Evolutionary conservation across 2,329 filamentous ascomycete species (phyloP).

Genomic region (Cordyceps cateniannulata): DNA sequence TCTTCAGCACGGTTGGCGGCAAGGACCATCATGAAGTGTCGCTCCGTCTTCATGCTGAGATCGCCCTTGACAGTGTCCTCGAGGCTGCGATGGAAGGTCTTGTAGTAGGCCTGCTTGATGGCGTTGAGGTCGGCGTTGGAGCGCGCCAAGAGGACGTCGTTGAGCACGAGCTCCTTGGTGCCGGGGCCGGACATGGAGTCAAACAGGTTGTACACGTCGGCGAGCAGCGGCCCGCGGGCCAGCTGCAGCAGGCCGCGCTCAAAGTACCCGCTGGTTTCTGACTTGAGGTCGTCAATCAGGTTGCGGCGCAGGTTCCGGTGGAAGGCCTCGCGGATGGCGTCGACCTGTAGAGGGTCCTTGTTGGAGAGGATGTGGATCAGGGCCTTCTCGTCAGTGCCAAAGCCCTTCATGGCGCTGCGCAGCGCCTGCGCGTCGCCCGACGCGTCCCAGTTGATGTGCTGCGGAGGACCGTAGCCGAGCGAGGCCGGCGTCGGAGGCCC

Average conservation of each 20-base stretch:
- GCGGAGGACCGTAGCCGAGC: conserved; percentile 66
- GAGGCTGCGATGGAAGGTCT: conserved; percentile 58
- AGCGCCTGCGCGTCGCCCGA: conserved; percentile 62
- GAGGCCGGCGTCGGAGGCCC: conserved; percentile 58
- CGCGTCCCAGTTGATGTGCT: conserved; percentile 64
- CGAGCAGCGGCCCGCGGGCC: conserved; percentile 68
- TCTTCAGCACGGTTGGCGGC: conserved; percentile 72
- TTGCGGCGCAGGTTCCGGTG: conserved; percentile 57
- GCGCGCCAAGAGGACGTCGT: conserved; percentile 76
- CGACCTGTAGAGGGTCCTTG: conserved; percentile 73
- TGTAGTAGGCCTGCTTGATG: conserved; percentile 74
- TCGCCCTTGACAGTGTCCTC: conserved; percentile 70
- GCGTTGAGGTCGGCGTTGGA: conserved; percentile 82
- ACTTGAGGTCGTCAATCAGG: conserved; percentile 68
- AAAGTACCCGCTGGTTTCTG: conserved; percentile 71
- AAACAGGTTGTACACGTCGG: conserved; percentile 66
- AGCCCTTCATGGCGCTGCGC: conserved; percentile 83
- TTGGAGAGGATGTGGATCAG: conserved; percentile 64
- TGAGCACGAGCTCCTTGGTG: conserved; percentile 79
- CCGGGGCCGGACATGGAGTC: conserved; percentile 71
- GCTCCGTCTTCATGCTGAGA: conserved; percentile 77
- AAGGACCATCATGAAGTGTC: conserved; percentile 78
- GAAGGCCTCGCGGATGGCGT: conserved; percentile 62
- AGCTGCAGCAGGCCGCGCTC: conserved; percentile 68
- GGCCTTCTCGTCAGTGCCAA: conserved; percentile 78